These are phyloP conservation scores for Calonectria pauciramosa DNA, from an alignment of 2,329 filamentous ascomycete genomes.

Conservation along the genomic window DNA sequence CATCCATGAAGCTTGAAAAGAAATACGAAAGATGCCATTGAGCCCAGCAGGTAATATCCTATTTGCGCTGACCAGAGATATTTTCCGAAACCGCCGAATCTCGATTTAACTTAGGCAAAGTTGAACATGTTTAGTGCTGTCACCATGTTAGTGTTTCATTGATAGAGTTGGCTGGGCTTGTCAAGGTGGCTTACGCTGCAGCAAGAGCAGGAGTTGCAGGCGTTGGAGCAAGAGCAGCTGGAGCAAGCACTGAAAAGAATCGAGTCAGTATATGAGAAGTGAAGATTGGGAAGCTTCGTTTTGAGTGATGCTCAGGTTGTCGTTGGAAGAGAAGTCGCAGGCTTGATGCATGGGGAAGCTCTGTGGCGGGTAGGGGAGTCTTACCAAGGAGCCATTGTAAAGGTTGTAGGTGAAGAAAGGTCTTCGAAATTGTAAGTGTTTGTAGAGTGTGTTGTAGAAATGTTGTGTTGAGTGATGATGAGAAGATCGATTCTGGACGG, in stretches of 20 bases:
- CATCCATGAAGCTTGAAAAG: not conserved
- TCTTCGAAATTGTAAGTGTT: not conserved
- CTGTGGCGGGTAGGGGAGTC: not conserved
- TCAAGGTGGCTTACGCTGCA: not conserved
- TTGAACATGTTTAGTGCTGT: not conserved
- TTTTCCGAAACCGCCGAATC: not conserved
- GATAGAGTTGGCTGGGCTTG: not conserved
- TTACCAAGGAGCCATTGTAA: slow-evolving; percentile 9
- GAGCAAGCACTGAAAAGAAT: not conserved
- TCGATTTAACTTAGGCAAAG: not conserved
- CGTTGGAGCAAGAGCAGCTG: slow-evolving; percentile 4
- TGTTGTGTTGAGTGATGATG: not conserved
- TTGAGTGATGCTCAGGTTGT: not conserved
- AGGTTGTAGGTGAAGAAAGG: not conserved
- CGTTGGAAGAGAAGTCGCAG: not conserved
- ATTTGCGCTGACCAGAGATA: not conserved
- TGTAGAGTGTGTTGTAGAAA: not conserved
- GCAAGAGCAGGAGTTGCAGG: slow-evolving; percentile 1
- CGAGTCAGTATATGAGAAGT: not conserved
- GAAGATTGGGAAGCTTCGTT: not conserved
- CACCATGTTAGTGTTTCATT: not conserved
- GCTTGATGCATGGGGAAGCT: not conserved
- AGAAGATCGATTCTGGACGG: not conserved
- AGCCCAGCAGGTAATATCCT: not conserved
- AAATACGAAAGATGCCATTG: not conserved